Evolutionary conservation across 805 yeast genomes (phyloP), one percentile per base, ranked within the genome.

Genomic region (Metschnikowia rubicola): DNA sequence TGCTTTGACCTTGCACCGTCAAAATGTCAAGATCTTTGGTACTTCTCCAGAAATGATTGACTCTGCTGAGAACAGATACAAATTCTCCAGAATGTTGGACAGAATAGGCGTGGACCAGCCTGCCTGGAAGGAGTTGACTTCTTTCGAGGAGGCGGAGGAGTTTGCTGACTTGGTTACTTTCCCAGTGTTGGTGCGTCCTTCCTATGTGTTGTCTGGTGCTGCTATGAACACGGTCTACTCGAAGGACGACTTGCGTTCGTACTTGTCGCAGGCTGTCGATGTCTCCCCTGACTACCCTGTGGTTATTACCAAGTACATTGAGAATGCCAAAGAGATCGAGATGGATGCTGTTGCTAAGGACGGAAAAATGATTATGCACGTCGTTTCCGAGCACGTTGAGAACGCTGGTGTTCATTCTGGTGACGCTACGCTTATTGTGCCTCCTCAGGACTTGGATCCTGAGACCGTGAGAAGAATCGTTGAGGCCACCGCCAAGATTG

Each of bases 351-450:
- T 92, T 63, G 98, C 99, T 36, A 81, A 80, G 66, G 88, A 92
- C 62, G 99, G 99, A 70, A 82, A 90, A 68, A 77, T 92, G 72
- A 80, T 94, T 59, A 88, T 92, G 90, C 98, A 92, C 67, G 98
- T 90, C 65, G 97, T 92, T 49, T 89, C 97, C 46, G 98, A 94
- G 72, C 99, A 92, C 67, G 97, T 94, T 56, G 99, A 92, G 74
- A 92, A 92, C 65, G 99, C 99, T 28, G 99, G 99, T 80, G 97
- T 92, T 37, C 99, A 92, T 71, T 92, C 98, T 43, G 99, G 99
- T 78, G 99, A 92, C 71, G 99, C 99, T 52, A 94, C 98, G 40
- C 74, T 92, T 63, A 87, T 92, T 67, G 95, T 92, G 49, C 99
- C 99, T 46, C 97, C 97, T 43, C 97, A 92, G 74, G 96, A 88